These are phyloP conservation scores for Metschnikowia vanudenii DNA, from an alignment of 805 yeast genomes.

Conservation along the genomic window DNA sequence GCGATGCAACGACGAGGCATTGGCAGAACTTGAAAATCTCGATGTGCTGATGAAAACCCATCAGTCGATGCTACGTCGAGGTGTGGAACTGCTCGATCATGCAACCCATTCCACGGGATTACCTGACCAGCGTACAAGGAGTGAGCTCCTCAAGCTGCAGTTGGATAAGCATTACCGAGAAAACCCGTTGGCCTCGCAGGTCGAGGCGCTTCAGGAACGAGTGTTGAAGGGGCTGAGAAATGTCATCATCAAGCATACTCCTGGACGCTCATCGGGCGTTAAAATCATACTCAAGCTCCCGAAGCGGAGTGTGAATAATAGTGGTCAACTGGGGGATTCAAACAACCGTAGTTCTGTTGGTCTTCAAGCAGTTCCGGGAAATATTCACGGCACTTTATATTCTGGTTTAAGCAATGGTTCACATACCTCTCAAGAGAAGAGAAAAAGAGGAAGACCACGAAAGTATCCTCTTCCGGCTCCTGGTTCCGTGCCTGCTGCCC, in stretches of 20 bases:
- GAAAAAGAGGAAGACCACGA: not conserved
- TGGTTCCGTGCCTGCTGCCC: too few species aligned
- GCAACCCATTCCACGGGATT: conserved; percentile 13
- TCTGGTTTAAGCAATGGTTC: not conserved
- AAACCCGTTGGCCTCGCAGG: conserved; percentile 37
- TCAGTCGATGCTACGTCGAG: conserved; percentile 23
- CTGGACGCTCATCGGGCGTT: conserved; percentile 14
- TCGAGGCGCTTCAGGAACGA: conserved; percentile 35
- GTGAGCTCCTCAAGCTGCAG: conserved; percentile 26
- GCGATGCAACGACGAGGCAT: conserved; percentile 14
- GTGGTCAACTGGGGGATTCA: not conserved
- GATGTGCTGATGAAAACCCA: conserved; percentile 34
- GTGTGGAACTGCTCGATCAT: conserved; percentile 25
- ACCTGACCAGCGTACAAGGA: conserved; percentile 3
- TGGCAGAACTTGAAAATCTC: conserved; percentile 22
- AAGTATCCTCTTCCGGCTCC: not conserved
- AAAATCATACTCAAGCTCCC: conserved; percentile 18
- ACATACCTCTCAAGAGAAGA: not conserved
- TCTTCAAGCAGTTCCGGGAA: not conserved
- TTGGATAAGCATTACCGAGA: conserved; percentile 34
- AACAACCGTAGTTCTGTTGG: not conserved
- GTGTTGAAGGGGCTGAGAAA: conserved; percentile 15
- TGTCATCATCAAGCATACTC: conserved; percentile 14
- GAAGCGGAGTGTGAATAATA: not conserved
- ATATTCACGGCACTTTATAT: not conserved